Base-by-base conservation (phyloP, 805 yeast genomes). In the Monosporozyma servazzii region DNA sequence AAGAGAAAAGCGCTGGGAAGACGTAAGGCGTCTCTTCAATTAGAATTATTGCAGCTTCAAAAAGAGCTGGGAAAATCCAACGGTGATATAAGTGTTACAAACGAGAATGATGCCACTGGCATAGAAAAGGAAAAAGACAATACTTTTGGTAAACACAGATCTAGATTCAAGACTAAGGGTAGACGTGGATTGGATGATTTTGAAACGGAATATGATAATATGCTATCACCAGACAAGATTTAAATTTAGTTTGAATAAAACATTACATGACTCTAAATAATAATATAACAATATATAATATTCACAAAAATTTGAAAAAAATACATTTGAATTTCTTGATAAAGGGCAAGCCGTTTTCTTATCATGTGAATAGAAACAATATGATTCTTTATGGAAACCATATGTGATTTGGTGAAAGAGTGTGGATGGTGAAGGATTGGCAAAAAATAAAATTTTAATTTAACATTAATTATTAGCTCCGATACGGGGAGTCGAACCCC, bases 401-500 rank as follows among this genome's bases (percentile, higher is more conserved):
- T n/a, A n/a, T n/a, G n/a, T n/a, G n/a, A n/a, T n/a, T n/a, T n/a
- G n/a, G n/a, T n/a, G n/a, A n/a, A n/a, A n/a, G n/a, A n/a, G n/a
- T n/a, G n/a, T n/a, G n/a, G n/a, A n/a, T n/a, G n/a, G n/a, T n/a
- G n/a, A n/a, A n/a, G n/a, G n/a, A 25, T 25, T 25, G 5, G 27
- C 7, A 21, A 29, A 47, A 48, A 13, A 20, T n/a, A 44, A 10
- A 30, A 52, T 50, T 43, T 47, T 7, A 25, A 25, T 25, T 25
- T 25, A n/a, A n/a, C 7, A 25, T 25, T 25, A 7, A 25, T 5
- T 2, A 25, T 5, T 46, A 17, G 43, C 63, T 61, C 65, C 65
- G 64, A 60, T 60, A 58, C 67, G 62, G 67, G 66, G 67, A 63
- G 65, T 63, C 67, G 67, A 63, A 63, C 67, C 67, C 65, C 63